These are phyloP conservation scores for Holtermannia corniformis DNA, from an alignment of 768 basidiomycete species.

Conservation along the genomic window DNA sequence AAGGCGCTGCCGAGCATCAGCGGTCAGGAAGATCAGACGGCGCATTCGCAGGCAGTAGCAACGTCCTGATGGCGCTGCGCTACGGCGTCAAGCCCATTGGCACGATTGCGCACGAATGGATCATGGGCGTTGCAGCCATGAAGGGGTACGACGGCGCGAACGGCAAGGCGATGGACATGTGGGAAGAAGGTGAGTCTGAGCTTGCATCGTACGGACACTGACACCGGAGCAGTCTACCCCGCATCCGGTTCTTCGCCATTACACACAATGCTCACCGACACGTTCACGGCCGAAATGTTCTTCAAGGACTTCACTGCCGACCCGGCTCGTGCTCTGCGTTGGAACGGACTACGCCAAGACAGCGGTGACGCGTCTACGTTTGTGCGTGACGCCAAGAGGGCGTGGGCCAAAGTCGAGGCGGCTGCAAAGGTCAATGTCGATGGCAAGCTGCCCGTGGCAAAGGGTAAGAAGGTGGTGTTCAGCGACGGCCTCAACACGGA, in stretches of 20 bases:
- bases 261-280: conserved; percentile 82
- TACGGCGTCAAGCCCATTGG: conserved; percentile 60
- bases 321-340: conserved; percentile 55
- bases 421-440: conserved; percentile 7
- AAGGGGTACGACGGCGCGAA: conserved; percentile 74
- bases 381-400: conserved; percentile 59
- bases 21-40: conserved; percentile 41
- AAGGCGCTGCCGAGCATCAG: conserved; percentile 51
- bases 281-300: conserved; percentile 79
- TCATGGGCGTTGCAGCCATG: conserved; percentile 59
- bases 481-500: conserved; percentile 72
- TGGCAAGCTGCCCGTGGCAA: conserved; percentile 31
- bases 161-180: conserved; percentile 62
- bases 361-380: conserved; percentile 84
- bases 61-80: conserved; percentile 75
- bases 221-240: conserved; percentile 38
- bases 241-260: conserved; percentile 31
- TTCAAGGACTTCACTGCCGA: conserved; percentile 52
- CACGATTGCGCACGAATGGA: conserved; percentile 47
- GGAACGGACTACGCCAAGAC: conserved; percentile 84
- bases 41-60: conserved; percentile 71
- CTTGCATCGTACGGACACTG: not conserved
- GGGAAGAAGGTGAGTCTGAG: conserved; percentile 59
- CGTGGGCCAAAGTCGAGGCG: conserved; percentile 58
- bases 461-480: conserved; percentile 64